These are phyloP conservation scores for Citrus cavaleriei DNA, from an alignment of 345 rosid genomes.

Conservation along the genomic window DNA sequence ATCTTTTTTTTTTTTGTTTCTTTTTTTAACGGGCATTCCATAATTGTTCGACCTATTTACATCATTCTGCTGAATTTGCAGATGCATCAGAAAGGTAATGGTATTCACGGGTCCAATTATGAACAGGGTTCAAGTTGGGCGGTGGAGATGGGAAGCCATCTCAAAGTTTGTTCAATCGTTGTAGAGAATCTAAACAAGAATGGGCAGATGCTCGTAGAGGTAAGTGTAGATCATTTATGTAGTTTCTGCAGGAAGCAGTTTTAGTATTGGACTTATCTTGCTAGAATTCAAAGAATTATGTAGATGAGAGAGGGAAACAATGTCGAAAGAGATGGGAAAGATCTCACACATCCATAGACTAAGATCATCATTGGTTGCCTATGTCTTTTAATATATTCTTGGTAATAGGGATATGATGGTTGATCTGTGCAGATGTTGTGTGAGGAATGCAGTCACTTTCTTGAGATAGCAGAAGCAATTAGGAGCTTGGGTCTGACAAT, in stretches of 20 bases:
- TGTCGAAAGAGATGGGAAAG: slow-evolving; percentile 1
- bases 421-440: slow-evolving; percentile 74
- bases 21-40: not conserved
- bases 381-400: not conserved
- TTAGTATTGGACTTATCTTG: slow-evolving; percentile 1
- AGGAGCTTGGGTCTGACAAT: slow-evolving; percentile 80
- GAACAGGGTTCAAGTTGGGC: slow-evolving; percentile 79
- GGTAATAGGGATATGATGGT: slow-evolving; percentile 13
- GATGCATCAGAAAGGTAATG: slow-evolving; percentile 62
- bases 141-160: slow-evolving; percentile 88
- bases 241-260: not conserved
- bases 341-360: not conserved
- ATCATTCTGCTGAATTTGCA: slow-evolving; percentile 29
- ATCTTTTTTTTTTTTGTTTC: not conserved
- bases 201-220: slow-evolving; percentile 94
- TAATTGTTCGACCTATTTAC: not conserved
- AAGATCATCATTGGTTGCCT: not conserved
- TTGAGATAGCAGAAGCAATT: slow-evolving; percentile 90
- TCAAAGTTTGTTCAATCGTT: slow-evolving; percentile 83
- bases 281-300: not conserved
- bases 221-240: slow-evolving; percentile 16
- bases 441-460: slow-evolving; percentile 86
- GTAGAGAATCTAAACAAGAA: slow-evolving; percentile 82
- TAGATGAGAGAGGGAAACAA: not conserved
- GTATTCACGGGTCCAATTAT: slow-evolving; percentile 28